Evolutionary conservation across 2,329 filamentous ascomycete species (phyloP), one percentile per base, ranked within the genome.

Genomic region (Sporothrix inflata): DNA sequence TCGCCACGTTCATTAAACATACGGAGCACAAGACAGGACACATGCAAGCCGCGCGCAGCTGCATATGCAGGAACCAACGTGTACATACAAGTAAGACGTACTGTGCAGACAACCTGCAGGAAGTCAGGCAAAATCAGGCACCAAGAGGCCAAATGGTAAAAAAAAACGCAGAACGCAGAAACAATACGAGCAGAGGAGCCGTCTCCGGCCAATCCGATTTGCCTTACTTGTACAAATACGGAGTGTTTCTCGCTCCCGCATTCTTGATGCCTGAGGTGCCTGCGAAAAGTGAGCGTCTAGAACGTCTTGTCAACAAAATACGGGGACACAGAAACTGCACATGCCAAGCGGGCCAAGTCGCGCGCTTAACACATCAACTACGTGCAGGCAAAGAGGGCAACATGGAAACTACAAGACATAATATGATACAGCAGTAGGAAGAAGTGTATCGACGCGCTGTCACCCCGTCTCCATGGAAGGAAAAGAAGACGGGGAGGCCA

Each of bases 401-500:
- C 47, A 12, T 21, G 19, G 4, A 6, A 21, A 51, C 47, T 51
- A 21, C 47, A 7, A 21, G 4, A 47, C 14, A 34, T 34, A 34
- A 3, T 3, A 3, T 34, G 30, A 34, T 34, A 34, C 3, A 34
- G 19, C 7, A 16, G 9, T n/a, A 16, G 16, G 45, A 14, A 16
- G 3, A 38, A 34, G 57, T 71, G 70, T 71, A 51, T n/a, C 70
- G 70, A 71, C 70, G 70, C 60, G 70, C 70, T 27, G 60, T 66
- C 60, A 12, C 61, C 21, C 70, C 14, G 70, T 57, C 70, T 67
- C 70, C 45, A 40, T 24, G 45, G 30, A 38, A 38, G 45, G 21
- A 53, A 34, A 27, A 30, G 30, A 45, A 65, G 69, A 71, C 70
- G 55, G 47, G 45, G 60, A 63, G 70, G 60, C 57, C 51, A 55